Percentiles rank a stretch among this genome's conserved stretches.
Evolutionary conservation across 257 asterid species (phyloP).

Genomic region (Petunia secreta): DNA sequence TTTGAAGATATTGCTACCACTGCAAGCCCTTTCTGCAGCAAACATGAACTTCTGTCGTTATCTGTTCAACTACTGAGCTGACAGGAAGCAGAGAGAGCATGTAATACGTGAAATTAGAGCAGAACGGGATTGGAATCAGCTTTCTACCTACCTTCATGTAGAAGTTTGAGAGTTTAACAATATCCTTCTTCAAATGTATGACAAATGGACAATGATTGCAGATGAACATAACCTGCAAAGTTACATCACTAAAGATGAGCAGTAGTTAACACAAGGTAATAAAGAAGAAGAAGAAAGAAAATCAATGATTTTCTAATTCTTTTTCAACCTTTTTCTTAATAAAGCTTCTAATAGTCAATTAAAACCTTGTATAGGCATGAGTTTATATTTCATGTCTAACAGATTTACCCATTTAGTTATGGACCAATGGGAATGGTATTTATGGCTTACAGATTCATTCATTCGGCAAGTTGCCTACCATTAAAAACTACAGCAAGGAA

Average conservation of each 20-base stretch:
- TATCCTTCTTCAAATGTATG: conserved; percentile 71
- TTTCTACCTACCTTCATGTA: conserved; percentile 71
- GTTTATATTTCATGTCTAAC: not conserved
- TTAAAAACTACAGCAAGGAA: not conserved
- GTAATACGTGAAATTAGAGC: conserved; percentile 27
- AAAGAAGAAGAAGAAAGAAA: conserved; percentile 11
- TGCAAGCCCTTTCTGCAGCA: conserved; percentile 88
- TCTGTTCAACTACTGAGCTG: conserved; percentile 13
- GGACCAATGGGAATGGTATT: not conserved
- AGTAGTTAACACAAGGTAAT: not conserved
- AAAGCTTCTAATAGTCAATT: not conserved
- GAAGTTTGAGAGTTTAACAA: conserved; percentile 78
- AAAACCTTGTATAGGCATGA: not conserved
- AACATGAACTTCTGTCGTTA: conserved; percentile 3
- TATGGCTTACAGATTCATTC: conserved; percentile 14
- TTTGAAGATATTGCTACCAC: conserved; percentile 90
- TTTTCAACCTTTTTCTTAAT: conserved; percentile 9
- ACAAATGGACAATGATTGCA: conserved; percentile 95
- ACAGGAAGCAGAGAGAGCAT: conserved; percentile 22
- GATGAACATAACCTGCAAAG: conserved; percentile 73
- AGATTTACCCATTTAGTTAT: not conserved
- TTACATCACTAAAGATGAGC: conserved; percentile 15
- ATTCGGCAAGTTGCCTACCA: not conserved
- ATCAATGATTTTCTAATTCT: not conserved
- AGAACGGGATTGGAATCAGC: conserved; percentile 15